These are phyloP conservation scores for Cytidiella melzeri DNA, from an alignment of 768 basidiomycete species.

Conservation along the genomic window DNA sequence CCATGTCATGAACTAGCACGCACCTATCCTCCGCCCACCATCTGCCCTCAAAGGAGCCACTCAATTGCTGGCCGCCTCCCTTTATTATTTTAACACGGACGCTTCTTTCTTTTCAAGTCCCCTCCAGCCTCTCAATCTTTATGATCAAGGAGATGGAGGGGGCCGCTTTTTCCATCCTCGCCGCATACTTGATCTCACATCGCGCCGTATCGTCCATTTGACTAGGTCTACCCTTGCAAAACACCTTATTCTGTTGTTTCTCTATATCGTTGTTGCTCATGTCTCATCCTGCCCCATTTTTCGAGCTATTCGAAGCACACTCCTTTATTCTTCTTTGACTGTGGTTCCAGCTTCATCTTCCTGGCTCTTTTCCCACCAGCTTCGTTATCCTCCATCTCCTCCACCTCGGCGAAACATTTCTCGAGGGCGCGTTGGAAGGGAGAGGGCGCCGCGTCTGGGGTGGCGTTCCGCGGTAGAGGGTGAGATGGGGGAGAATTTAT, in stretches of 20 bases:
- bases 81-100: slow-evolving; percentile 56
- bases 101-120: slow-evolving; percentile 60
- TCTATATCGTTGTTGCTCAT: slow-evolving; percentile 12
- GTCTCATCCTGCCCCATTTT: slow-evolving; percentile 10
- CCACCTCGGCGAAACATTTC: slow-evolving; percentile 42
- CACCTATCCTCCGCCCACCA: no score
- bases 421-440: slow-evolving; percentile 55
- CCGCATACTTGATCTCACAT: slow-evolving; percentile 15
- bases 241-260: slow-evolving; percentile 7
- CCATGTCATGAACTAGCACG: no score
- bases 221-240: slow-evolving; percentile 3
- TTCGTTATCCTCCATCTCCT: slow-evolving; percentile 66
- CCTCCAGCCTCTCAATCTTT: slow-evolving; percentile 4
- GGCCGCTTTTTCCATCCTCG: slow-evolving; percentile 21
- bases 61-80: slow-evolving; percentile 29
- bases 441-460: slow-evolving; percentile 64
- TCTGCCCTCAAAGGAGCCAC: slow-evolving; percentile 14
- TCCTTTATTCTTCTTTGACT: slow-evolving; percentile 17
- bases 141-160: background rate
- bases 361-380: slow-evolving; percentile 9
- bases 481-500: slow-evolving; percentile 4
- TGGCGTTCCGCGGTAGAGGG: slow-evolving; percentile 8
- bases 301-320: slow-evolving; percentile 4
- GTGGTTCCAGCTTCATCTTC: slow-evolving; percentile 16
- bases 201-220: slow-evolving; percentile 22